phyloP scores from a whole-genome alignment of 129 eudicot genomes.

The Calendula officinalis region DNA sequence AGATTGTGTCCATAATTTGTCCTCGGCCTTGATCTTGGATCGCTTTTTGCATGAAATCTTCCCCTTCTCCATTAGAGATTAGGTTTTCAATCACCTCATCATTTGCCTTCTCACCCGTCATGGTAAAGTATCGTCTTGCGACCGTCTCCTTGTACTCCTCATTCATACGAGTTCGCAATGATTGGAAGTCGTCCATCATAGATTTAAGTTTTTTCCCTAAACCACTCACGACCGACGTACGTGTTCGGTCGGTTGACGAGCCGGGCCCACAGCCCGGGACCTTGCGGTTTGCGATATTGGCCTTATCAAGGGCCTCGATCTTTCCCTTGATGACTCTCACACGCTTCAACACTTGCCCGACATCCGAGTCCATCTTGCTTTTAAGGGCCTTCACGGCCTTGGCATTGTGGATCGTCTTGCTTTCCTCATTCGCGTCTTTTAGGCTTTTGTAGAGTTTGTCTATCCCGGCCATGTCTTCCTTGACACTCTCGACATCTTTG shows the following conservation, averaged over 20 bases:
- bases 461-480: slow-evolving; percentile 63
- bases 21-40: slow-evolving; percentile 93
- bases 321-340: slow-evolving; percentile 70
- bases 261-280: slow-evolving; percentile 92
- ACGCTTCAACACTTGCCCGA: slow-evolving; percentile 63
- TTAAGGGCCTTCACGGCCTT: slow-evolving; percentile 64
- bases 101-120: slow-evolving; percentile 77
- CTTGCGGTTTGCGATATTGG: slow-evolving; percentile 59
- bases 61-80: slow-evolving; percentile 87
- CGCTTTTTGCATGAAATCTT: slow-evolving; percentile 84
- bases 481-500: slow-evolving; percentile 75
- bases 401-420: slow-evolving; percentile 67
- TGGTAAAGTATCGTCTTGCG: slow-evolving; percentile 76
- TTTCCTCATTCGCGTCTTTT: slow-evolving; percentile 71
- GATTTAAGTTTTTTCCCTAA: slow-evolving; percentile 83
- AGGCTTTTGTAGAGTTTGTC: slow-evolving; percentile 64
- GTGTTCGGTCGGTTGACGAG: slow-evolving; percentile 80
- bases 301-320: slow-evolving; percentile 70
- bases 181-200: slow-evolving; percentile 90
- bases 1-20: slow-evolving; percentile 73
- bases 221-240: slow-evolving; percentile 83
- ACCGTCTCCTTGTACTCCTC: slow-evolving; percentile 87
- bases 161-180: slow-evolving; percentile 55
- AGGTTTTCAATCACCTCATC: slow-evolving; percentile 73
- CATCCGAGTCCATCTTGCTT: slow-evolving; percentile 72